Evolutionary conservation across 371 early-diverging fungal species (phyloP), one percentile per base, ranked within the genome.

Genomic region (Basidiobolus meristosporus): DNA sequence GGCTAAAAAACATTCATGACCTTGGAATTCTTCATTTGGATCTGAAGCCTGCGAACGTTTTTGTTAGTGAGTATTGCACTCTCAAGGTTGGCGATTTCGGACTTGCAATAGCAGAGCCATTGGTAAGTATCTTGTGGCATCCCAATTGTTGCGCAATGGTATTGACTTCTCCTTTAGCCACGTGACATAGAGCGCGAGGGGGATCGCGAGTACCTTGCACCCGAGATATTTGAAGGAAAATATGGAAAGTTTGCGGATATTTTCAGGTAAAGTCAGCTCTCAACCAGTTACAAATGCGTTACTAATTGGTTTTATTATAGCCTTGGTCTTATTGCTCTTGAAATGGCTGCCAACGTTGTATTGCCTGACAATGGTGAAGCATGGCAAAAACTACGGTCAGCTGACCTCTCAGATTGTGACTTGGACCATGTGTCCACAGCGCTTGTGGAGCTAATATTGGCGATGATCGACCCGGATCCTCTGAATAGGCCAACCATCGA

Each of bases 191-290:
- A 78, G 38, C 63, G 68, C 15, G 98, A 98, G 56, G 98, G 98
- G 1, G 98, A 98, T 61, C 73, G 91, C 45, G 66, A 67, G 28
- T 98, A 98, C 45, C 73, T 98, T 66, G 95, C 97, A 1, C 90
- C 89, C 1, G 98, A 98, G 54, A 54, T 92, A 14, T 52, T 96
- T 38, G 47, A 62, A 32, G 84, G 82, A 38, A 48, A 57, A 9
- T 87, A 76, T 55, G 70, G 73, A 47, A 73, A 71, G 31, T 66
- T 82, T 1, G 89, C 87, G 2, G 98, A 98, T 49, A 65, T 98
- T 17, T 98, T 89, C n/a, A n/a, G n/a, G n/a, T n/a, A n/a, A n/a
- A n/a, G n/a, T n/a, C n/a, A n/a, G n/a, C n/a, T n/a, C n/a, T n/a
- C n/a, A n/a, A n/a, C n/a, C n/a, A n/a, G n/a, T n/a, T n/a, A n/a